phyloP scores from a whole-genome alignment of 2,329 filamentous ascomycete genomes.

The Cercospora brassicicola region DNA sequence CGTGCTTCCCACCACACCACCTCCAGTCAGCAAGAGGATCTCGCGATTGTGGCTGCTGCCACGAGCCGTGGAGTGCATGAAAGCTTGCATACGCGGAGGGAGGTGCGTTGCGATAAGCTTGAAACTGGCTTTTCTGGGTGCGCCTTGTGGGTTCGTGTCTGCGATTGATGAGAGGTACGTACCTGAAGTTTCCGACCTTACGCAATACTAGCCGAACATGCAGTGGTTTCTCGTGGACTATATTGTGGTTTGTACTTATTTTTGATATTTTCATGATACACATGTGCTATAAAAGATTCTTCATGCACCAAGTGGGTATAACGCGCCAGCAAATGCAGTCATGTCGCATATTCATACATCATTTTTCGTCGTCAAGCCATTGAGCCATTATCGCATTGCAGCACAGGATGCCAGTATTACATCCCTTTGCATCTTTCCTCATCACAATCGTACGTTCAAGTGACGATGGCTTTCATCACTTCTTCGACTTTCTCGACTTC shows the following conservation, averaged over 20 bases:
- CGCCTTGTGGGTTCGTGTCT: background rate
- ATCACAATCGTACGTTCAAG: background rate
- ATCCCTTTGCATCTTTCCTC: background rate
- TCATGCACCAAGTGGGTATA: slow-evolving; percentile 23
- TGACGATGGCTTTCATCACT: slow-evolving; percentile 10
- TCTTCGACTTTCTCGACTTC: slow-evolving; percentile 32
- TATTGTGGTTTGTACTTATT: slow-evolving; percentile 3
- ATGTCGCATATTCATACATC: slow-evolving; percentile 14
- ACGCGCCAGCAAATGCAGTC: slow-evolving; percentile 25
- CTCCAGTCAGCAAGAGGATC: background rate
- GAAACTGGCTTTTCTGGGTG: background rate
- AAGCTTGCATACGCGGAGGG: background rate
- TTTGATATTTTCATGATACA: background rate
- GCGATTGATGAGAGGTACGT: slow-evolving; percentile 10
- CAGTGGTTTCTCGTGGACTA: slow-evolving; percentile 9
- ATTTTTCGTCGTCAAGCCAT: slow-evolving; percentile 10
- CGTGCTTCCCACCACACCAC: background rate
- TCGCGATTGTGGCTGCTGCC: background rate
- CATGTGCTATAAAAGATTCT: slow-evolving; percentile 2
- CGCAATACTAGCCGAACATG: slow-evolving; percentile 3
- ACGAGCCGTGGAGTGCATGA: slow-evolving; percentile 8
- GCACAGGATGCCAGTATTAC: slow-evolving; percentile 1
- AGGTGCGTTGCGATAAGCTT: slow-evolving; percentile 9
- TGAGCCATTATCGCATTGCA: background rate
- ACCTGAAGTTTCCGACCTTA: background rate